Percentiles rank a stretch among this genome's conserved stretches.
Conservation (phyloP, 768 basidiomycete genomes). For the Guyanaporus albipodus region DNA sequence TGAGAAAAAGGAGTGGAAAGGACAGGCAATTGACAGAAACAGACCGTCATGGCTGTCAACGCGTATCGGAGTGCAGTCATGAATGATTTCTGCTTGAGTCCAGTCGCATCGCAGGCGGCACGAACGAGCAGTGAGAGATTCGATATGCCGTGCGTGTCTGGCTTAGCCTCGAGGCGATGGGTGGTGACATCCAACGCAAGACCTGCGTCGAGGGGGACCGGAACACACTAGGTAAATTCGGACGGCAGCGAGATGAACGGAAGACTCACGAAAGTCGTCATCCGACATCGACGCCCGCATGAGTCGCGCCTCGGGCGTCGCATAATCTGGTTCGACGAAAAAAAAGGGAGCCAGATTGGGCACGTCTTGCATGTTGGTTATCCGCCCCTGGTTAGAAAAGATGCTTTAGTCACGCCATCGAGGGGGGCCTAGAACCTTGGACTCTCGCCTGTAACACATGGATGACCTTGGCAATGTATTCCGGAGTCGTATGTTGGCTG, state of each 20-base stretch:
- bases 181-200: constrained; percentile 8
- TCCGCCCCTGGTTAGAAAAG: constrained; percentile 50
- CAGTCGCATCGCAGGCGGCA: constrained; percentile 38
- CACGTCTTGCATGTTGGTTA: constrained; percentile 69
- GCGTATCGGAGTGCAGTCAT: constrained; percentile 76
- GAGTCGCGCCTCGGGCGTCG: constrained; percentile 47
- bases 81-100: constrained; percentile 47
- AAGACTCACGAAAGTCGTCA: constrained; percentile 45
- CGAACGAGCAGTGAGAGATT: constrained; percentile 40
- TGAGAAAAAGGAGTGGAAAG: neutral
- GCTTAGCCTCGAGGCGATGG: neutral
- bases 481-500: constrained; percentile 47
- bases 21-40: neutral
- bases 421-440: neutral
- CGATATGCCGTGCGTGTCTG: neutral
- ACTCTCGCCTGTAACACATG: constrained; percentile 52
- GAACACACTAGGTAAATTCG: too few species aligned
- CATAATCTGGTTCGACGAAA: constrained; percentile 66
- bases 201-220: neutral
- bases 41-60: constrained; percentile 78
- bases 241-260: too few species aligned
- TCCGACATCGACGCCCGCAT: constrained; percentile 45
- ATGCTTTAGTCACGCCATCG: neutral
- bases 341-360: constrained; percentile 68
- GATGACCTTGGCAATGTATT: constrained; percentile 64